Base-by-base conservation (phyloP, 345 rosid species). In the Trapa bicornis region DNA sequence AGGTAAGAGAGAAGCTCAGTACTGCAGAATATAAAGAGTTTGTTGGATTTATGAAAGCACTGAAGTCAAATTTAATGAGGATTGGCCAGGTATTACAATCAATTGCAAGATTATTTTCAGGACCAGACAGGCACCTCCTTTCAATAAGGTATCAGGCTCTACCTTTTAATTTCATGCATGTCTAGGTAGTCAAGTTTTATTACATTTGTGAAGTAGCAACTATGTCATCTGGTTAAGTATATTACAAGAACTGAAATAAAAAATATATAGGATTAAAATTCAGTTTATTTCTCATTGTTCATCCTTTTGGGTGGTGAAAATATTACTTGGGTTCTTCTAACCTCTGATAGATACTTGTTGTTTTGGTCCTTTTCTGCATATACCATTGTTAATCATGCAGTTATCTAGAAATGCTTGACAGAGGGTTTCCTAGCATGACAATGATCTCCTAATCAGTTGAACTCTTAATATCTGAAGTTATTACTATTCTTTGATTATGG, bases 31-130 rank as follows among this genome's bases (percentile, higher is more conserved):
- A 94, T 70, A 84, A 84, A 70, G 84, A 88, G 65, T 94, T 94
- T 77, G 81, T 94, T 42, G 95, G 89, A 56, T 82, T 80, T 70
- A 81, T 94, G 88, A 90, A 84, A 80, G 96, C 91, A 65, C 73
- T 87, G 79, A 94, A 89, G 82, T 88, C 92, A 47, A 88, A 89
- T 73, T 88, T 84, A 69, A 79, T 84, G 74, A 82, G 82, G 54
- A 70, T 86, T 71, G 79, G 79, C 66, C 69, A 67, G 58, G 86
- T 91, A 74, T 74, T 89, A 71, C 80, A 82, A 68, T 82, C 87
- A 38, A 84, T 94, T 68, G 87, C 82, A 65, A 76, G 72, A 74
- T 75, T 94, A 56, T 89, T 94, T 74, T 73, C 86, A 66, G 89
- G 83, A 71, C 79, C 79, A 39, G 95, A 87, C 65, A 77, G 89